phyloP scores from a whole-genome alignment of 2,329 filamentous ascomycete genomes.

The Colletotrichum eleusines region DNA sequence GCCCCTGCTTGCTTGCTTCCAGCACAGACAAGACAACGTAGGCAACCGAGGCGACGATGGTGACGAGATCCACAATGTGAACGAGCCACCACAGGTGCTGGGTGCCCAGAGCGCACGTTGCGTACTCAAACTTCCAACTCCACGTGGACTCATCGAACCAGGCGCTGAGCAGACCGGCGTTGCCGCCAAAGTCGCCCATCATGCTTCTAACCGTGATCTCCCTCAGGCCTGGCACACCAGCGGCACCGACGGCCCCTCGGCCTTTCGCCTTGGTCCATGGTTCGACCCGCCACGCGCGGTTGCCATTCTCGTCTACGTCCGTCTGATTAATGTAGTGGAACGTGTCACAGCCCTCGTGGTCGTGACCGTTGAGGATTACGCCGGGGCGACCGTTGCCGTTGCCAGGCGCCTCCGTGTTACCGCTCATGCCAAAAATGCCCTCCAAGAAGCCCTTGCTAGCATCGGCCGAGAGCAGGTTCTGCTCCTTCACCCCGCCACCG shows the following conservation, averaged over 20 bases:
- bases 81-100: constrained; percentile 97
- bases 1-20: constrained; percentile 17
- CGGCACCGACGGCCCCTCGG: constrained; percentile 55
- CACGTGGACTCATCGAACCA: constrained; percentile 84
- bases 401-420: constrained; percentile 67
- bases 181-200: constrained; percentile 97
- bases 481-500: constrained; percentile 83
- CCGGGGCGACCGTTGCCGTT: constrained; percentile 77
- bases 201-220: constrained; percentile 97
- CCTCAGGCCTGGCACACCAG: constrained; percentile 73
- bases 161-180: constrained; percentile 86
- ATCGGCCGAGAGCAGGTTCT: constrained; percentile 86
- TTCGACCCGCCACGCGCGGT: constrained; percentile 63
- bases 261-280: constrained; percentile 60
- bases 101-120: constrained; percentile 80
- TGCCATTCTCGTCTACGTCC: constrained; percentile 52
- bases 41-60: constrained; percentile 49
- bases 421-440: constrained; percentile 84
- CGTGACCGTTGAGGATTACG: constrained; percentile 90
- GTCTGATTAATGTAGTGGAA: constrained; percentile 83
- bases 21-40: constrained; percentile 44
- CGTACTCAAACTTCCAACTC: constrained; percentile 87
- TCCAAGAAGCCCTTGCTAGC: constrained; percentile 83
- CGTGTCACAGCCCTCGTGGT: constrained; percentile 93
- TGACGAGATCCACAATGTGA: constrained; percentile 77